Conservation (phyloP, 805 yeast species). For the Wickerhamomyces ciferrii region DNA sequence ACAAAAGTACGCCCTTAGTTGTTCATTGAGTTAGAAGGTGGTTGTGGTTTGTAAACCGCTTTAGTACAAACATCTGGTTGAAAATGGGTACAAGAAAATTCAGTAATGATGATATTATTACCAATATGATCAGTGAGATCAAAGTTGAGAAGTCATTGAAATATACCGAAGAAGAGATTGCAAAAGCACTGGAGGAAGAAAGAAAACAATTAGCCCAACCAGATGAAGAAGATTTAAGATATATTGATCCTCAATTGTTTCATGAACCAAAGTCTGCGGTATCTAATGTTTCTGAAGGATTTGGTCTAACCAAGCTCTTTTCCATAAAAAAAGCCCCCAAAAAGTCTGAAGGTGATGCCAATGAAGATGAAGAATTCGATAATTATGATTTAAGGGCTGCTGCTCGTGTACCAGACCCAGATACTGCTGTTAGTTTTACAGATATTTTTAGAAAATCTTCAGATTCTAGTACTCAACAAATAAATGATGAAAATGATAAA, state of each 20-base stretch:
- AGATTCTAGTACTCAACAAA: too few species aligned
- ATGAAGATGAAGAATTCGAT: background rate
- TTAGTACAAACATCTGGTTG: background rate
- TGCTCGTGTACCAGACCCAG: background rate
- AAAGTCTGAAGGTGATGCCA: background rate
- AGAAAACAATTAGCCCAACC: background rate
- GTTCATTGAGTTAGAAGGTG: too few species aligned
- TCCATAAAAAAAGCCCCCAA: background rate
- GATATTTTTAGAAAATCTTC: background rate
- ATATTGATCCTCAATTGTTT: background rate
- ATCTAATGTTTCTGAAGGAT: too few species aligned
- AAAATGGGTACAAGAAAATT: background rate
- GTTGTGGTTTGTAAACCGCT: background rate
- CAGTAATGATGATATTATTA: slow-evolving; percentile 5
- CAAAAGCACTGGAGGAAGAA: background rate
- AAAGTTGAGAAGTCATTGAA: slow-evolving; percentile 1
- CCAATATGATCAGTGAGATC: slow-evolving; percentile 3
- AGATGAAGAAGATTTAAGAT: background rate
- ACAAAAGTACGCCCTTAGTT: too few species aligned
- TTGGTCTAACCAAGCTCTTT: too few species aligned
- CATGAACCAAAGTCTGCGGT: background rate
- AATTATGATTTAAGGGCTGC: background rate
- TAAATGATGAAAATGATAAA: too few species aligned
- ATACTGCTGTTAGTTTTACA: background rate
- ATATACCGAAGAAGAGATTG: background rate